A percentile compares a stretch with the other conserved stretches of the same genome.
These are phyloP conservation scores for Tricholoma hemisulphureum DNA, from an alignment of 768 basidiomycete genomes.

Conservation along the genomic window DNA sequence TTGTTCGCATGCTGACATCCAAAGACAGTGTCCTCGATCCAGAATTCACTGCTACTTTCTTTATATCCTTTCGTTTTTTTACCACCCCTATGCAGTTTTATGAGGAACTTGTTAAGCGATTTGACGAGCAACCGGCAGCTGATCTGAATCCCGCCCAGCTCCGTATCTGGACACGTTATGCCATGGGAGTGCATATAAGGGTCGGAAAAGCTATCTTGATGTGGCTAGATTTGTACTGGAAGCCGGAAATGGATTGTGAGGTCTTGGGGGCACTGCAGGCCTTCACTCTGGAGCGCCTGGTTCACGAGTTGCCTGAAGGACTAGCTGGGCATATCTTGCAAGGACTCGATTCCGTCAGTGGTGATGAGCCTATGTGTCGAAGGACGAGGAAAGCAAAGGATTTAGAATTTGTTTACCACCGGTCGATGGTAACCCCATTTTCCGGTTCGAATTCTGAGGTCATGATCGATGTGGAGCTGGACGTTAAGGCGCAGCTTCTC, in stretches of 20 bases:
- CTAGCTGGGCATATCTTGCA: conserved; percentile 26
- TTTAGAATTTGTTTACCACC: conserved; percentile 9
- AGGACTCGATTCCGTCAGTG: conserved; percentile 26
- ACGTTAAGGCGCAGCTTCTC: conserved; percentile 25
- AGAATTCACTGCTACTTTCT: conserved; percentile 53
- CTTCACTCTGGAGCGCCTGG: conserved; percentile 24
- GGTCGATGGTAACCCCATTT: neutral
- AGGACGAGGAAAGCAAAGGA: conserved; percentile 14
- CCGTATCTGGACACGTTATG: conserved; percentile 38
- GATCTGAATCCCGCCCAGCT: conserved; percentile 32
- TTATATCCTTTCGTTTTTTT: conserved; percentile 73
- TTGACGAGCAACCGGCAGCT: conserved; percentile 34
- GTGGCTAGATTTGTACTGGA: conserved; percentile 78
- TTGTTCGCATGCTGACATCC: conserved; percentile 47
- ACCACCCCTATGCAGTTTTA: conserved; percentile 48
- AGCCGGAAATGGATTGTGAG: conserved; percentile 46
- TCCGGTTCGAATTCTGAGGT: neutral
- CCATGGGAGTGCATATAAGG: conserved; percentile 52
- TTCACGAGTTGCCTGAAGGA: conserved; percentile 26
- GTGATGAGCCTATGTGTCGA: conserved; percentile 11
- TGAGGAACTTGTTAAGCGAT: conserved; percentile 43
- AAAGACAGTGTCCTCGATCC: conserved; percentile 38
- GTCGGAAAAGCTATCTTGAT: conserved; percentile 58
- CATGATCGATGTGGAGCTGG: conserved; percentile 23
- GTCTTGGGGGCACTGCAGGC: conserved; percentile 31